Evolutionary conservation across 768 basidiomycete genomes (phyloP).

Genomic region (Multifurca ochricompacta): DNA sequence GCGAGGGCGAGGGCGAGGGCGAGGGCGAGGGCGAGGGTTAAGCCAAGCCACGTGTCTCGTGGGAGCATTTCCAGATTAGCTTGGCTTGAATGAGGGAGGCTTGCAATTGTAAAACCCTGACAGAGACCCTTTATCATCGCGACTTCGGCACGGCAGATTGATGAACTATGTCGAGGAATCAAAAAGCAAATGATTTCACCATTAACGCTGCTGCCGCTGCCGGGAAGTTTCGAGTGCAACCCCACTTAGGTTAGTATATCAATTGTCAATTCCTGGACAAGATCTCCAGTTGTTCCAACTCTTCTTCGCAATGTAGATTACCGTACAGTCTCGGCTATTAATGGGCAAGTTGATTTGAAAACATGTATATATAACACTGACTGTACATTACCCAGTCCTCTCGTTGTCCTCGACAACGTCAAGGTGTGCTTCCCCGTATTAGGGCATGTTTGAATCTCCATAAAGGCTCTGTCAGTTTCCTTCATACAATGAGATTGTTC

Average conservation of each 20-base stretch:
- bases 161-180: constrained; percentile 10
- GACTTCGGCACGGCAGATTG: neutral
- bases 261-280: neutral
- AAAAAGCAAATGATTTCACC: constrained; percentile 21
- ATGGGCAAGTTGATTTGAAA: constrained; percentile 56
- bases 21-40: too few species aligned
- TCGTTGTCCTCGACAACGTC: constrained; percentile 97
- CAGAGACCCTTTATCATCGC: neutral
- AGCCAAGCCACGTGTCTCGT: neutral
- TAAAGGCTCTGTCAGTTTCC: constrained; percentile 56
- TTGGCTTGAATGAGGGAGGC: neutral
- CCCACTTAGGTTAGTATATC: constrained; percentile 71
- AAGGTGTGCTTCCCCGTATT: constrained; percentile 45
- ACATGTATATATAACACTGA: neutral
- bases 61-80: constrained; percentile 10
- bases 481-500: constrained; percentile 97
- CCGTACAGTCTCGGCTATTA: constrained; percentile 96
- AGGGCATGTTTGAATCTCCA: neutral
- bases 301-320: constrained; percentile 54
- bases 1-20: too few species aligned
- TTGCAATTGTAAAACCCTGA: neutral
- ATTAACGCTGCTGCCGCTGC: constrained; percentile 89
- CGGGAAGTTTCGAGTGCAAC: constrained; percentile 79
- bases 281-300: neutral
- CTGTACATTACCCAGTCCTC: constrained; percentile 50